A percentile compares a stretch with the other conserved stretches of the same genome.
phyloP scores from a whole-genome alignment of 2,329 filamentous ascomycete genomes.

The Ramularia collo-cygni region DNA sequence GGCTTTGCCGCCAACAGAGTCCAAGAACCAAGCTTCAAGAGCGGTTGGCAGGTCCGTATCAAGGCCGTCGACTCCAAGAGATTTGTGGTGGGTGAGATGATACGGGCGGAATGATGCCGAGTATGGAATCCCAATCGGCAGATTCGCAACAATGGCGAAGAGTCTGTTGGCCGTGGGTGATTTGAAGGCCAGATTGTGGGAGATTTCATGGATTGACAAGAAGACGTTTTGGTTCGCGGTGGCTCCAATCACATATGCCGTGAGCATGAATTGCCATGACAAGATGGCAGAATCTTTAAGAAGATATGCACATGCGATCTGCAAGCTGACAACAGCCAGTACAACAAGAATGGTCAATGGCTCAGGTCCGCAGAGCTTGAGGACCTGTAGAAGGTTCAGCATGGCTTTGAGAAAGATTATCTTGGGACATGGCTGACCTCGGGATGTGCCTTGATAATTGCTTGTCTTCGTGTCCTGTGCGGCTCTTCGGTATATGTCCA shows the following conservation, averaged over 20 bases:
- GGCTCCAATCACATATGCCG: slow-evolving; percentile 85
- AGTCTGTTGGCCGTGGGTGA: slow-evolving; percentile 73
- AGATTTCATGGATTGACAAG: slow-evolving; percentile 97
- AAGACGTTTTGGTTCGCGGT: slow-evolving; percentile 98
- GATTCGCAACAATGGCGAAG: slow-evolving; percentile 86
- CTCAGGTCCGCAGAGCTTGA: slow-evolving; percentile 93
- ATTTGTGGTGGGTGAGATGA: slow-evolving; percentile 98
- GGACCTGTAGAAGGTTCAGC: slow-evolving; percentile 54
- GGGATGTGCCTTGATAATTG: slow-evolving; percentile 96
- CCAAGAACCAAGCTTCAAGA: slow-evolving; percentile 83
- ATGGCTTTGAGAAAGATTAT: background rate
- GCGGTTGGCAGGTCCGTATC: slow-evolving; percentile 94
- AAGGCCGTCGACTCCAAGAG: slow-evolving; percentile 88
- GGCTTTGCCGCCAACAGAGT: slow-evolving; percentile 91
- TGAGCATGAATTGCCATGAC: slow-evolving; percentile 76
- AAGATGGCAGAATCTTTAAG: slow-evolving; percentile 72
- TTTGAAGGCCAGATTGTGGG: slow-evolving; percentile 90
- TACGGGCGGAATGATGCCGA: slow-evolving; percentile 95
- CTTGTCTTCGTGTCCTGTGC: slow-evolving; percentile 79
- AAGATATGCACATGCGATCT: slow-evolving; percentile 68
- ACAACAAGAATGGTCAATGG: slow-evolving; percentile 94
- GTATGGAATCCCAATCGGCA: slow-evolving; percentile 93
- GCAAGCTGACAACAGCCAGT: slow-evolving; percentile 71
- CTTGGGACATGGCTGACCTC: slow-evolving; percentile 54
- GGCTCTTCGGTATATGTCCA: slow-evolving; percentile 99